phyloP scores from a whole-genome alignment of 73 alveolate species.

The Breviolum minutum region DNA sequence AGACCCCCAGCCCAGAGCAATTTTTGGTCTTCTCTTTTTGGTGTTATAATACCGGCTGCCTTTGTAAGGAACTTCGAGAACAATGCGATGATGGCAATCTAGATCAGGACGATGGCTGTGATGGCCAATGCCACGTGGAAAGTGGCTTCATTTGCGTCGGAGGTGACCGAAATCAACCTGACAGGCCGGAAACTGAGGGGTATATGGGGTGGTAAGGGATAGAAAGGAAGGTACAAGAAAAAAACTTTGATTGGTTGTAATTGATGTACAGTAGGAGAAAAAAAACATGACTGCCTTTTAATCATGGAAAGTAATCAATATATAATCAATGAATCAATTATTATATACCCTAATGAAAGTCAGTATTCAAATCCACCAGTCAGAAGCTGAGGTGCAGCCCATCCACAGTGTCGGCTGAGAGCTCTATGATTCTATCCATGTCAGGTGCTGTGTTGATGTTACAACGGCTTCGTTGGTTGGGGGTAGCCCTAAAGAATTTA shows the following conservation, averaged over 20 bases:
- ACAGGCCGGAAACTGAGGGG: not conserved
- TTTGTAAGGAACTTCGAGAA: not conserved
- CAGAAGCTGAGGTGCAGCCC: conserved; percentile 11
- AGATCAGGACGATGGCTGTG: conserved; percentile 50
- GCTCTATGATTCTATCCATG: conserved; percentile 34
- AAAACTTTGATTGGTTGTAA: too few species aligned
- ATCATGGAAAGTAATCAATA: too few species aligned
- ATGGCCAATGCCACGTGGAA: conserved; percentile 50
- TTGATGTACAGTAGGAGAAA: too few species aligned
- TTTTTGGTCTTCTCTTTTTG: not conserved
- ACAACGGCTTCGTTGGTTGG: not conserved
- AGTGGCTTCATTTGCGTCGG: conserved; percentile 46
- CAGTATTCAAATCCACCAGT: too few species aligned
- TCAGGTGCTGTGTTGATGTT: conserved; percentile 8
- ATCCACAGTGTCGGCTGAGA: conserved; percentile 6
- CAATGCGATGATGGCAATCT: conserved; percentile 69
- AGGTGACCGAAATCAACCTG: not conserved
- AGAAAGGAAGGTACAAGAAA: too few species aligned
- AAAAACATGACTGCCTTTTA: too few species aligned
- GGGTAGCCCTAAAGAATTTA: not conserved
- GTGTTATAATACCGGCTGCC: not conserved
- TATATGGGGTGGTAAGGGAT: too few species aligned
- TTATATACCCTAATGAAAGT: too few species aligned
- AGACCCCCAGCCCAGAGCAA: not conserved
- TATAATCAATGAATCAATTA: too few species aligned